Percentiles rank a stretch among this genome's conserved stretches.
These are phyloP conservation scores for Colletotrichum spinosum DNA, from an alignment of 2,329 filamentous ascomycete species.

Conservation along the genomic window DNA sequence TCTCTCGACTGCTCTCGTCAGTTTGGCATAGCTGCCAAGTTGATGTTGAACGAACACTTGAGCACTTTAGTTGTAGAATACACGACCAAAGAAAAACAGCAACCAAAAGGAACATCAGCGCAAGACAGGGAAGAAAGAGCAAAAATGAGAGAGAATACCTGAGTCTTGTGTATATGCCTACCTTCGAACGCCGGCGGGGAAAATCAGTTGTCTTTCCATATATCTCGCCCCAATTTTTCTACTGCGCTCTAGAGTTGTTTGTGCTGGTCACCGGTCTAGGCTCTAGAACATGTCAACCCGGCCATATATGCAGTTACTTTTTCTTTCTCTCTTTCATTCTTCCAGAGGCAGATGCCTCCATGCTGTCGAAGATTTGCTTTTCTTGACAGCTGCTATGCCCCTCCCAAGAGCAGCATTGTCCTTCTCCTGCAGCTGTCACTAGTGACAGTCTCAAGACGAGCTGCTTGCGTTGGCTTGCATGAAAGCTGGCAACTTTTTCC, in stretches of 20 bases:
- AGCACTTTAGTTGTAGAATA: neutral
- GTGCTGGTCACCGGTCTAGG: conserved; percentile 24
- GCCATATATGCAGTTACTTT: conserved; percentile 31
- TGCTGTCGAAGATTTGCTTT: neutral
- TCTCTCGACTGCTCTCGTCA: too few species aligned
- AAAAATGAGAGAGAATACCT: conserved; percentile 25
- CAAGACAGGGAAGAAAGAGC: conserved; percentile 29
- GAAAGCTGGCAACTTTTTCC: conserved; percentile 64
- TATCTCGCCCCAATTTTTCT: conserved; percentile 25
- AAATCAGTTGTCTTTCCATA: conserved; percentile 28
- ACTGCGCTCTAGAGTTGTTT: conserved; percentile 13
- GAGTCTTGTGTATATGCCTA: conserved; percentile 30
- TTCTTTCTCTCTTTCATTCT: conserved; percentile 3
- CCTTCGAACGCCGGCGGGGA: conserved; percentile 33
- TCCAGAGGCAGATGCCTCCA: conserved; percentile 2
- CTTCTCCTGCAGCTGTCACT: neutral
- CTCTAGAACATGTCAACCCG: conserved; percentile 28
- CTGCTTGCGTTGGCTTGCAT: conserved; percentile 46
- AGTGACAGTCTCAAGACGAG: conserved; percentile 11
- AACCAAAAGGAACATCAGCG: conserved; percentile 12
- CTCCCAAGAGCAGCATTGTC: neutral
- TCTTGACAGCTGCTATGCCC: neutral
- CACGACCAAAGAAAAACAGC: neutral
- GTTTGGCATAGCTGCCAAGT: too few species aligned
- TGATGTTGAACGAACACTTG: neutral